phyloP scores from a whole-genome alignment of 345 rosid genomes.

The Triadica sebifera region DNA sequence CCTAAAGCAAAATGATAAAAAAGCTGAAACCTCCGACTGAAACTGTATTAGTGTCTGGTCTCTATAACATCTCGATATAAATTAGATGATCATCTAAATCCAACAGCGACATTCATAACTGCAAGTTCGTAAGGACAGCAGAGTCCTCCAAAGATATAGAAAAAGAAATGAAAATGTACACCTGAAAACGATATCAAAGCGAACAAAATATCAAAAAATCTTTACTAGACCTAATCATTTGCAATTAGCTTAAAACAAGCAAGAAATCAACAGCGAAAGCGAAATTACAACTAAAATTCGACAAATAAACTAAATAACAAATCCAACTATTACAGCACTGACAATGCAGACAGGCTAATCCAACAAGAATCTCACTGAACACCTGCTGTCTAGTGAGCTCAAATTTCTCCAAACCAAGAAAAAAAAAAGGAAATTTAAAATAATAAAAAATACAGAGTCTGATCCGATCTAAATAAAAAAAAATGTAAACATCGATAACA shows the following conservation, averaged over 20 bases:
- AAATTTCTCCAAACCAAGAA: background rate
- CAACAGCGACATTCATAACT: slow-evolving; percentile 11
- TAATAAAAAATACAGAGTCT: background rate
- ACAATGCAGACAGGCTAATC: slow-evolving; percentile 8
- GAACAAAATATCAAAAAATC: background rate
- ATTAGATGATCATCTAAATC: background rate
- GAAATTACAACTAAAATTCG: slow-evolving; percentile 6
- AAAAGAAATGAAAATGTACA: background rate
- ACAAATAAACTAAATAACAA: background rate
- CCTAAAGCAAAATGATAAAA: slow-evolving; percentile 2
- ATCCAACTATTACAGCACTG: background rate
- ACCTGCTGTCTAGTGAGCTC: background rate
- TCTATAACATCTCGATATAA: background rate
- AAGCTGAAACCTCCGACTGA: background rate
- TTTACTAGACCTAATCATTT: background rate
- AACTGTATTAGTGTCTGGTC: background rate
- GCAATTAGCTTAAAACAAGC: background rate
- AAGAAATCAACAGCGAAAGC: slow-evolving; percentile 6
- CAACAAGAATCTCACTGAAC: background rate
- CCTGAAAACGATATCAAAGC: slow-evolving; percentile 3
- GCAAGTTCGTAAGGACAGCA: background rate
- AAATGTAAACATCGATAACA: background rate
- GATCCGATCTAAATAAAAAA: slow-evolving; percentile 19
- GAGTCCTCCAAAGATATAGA: background rate
- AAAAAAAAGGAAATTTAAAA: background rate